Conservation (phyloP, 257 asterid species). For the Handroanthus guayacan region DNA sequence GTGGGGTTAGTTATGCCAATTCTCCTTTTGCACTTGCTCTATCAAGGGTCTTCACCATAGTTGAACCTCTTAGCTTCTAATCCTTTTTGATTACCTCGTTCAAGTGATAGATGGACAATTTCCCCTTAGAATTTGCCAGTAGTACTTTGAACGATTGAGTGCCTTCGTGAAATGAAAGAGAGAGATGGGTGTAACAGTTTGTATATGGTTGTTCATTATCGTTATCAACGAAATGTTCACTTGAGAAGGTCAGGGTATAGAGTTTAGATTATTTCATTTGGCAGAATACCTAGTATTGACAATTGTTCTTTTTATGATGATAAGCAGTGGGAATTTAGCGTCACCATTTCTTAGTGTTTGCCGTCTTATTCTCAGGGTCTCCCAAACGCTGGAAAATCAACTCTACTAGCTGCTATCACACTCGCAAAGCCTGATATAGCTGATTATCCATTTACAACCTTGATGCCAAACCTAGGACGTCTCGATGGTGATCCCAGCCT, state of each 20-base stretch:
- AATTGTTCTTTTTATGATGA: background rate
- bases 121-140: too few relatives aligned
- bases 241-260: background rate
- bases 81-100: background rate
- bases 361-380: constrained; percentile 69
- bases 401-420: constrained; percentile 86
- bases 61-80: background rate
- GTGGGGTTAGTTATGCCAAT: background rate
- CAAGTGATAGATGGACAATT: too few relatives aligned
- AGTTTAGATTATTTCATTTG: constrained; percentile 16
- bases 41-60: constrained; percentile 2
- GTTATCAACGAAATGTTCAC: constrained; percentile 2
- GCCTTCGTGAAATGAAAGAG: constrained; percentile 8
- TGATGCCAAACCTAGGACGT: constrained; percentile 98
- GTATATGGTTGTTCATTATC: background rate
- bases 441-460: constrained; percentile 94
- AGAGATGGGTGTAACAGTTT: background rate
- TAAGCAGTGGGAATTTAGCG: background rate
- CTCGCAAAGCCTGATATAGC: constrained; percentile 96
- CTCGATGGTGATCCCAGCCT: constrained; percentile 93
- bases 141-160: background rate
- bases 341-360: constrained; percentile 14
- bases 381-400: constrained; percentile 98
- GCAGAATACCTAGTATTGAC: constrained; percentile 1
- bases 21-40: constrained; percentile 12